Evolutionary conservation across 768 basidiomycete species (phyloP), one percentile per base, ranked within the genome.

Genomic region (Cystoderma amianthinum): DNA sequence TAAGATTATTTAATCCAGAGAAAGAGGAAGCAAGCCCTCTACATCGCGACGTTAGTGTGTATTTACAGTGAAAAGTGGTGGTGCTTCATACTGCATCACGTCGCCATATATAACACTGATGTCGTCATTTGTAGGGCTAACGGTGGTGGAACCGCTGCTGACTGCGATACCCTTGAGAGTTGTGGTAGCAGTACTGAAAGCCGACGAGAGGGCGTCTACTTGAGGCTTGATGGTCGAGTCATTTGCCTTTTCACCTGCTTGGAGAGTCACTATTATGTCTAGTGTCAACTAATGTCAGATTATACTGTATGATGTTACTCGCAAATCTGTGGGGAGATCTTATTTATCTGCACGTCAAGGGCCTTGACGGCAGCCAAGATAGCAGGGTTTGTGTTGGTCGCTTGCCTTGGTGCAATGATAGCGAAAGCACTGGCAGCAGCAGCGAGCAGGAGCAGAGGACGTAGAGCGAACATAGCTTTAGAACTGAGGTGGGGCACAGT

Each of bases 61-160:
- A n/a, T n/a, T n/a, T n/a, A n/a, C n/a, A n/a, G n/a, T n/a, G n/a
- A n/a, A n/a, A n/a, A n/a, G n/a, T n/a, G n/a, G n/a, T n/a, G n/a
- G n/a, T n/a, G n/a, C n/a, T n/a, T n/a, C 60, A 41, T 46, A 65
- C 64, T 57, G 57, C 25, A 61, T 39, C 17, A 48, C 48, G 44
- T 63, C 62, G 22, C 53, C 47, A 39, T 52, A 54, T 36, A 48
- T 48, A 43, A 60, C 53, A 39, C 61, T 59, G 38, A 65, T 52
- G 10, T 63, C 60, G 45, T 63, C 58, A 50, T 65, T 58, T 21
- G 62, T 64, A 4, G 64, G 64, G 10, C 37, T 15, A 20, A 43
- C 51, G 28, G 62, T 61, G 18, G 54, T 61, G 6, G 59, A 62
- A 3, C 64, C 63, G 35, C 40, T 39, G 46, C 59, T 61, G 48